Evolutionary conservation across 805 yeast species (phyloP), one percentile per base, ranked within the genome.

Genomic region (Ogataea trehalophila): DNA sequence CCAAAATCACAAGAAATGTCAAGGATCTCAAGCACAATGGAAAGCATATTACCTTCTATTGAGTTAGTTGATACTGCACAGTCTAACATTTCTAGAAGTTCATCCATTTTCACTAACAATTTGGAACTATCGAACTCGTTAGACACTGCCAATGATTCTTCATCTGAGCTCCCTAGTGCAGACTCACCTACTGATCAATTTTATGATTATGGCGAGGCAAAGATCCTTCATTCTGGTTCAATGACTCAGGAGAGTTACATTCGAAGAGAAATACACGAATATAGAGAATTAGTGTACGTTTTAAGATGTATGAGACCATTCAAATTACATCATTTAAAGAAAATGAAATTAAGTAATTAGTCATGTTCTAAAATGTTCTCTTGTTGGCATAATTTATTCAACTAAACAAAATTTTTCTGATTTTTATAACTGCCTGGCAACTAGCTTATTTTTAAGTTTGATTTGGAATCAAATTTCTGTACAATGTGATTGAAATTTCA

Each of bases 261-360:
- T 29, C 50, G 42, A 18, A 49, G 34, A 44, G 51, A 43, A 22
- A 35, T 49, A 5, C 45, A 44, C 13, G 53, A 53, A 29, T 58
- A 59, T 38, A 58, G 56, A 40, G 68, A 65, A 39, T 46, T 65
- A 29, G 51, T 60, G 0, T 60, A 52, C 49, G 59, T 61, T 16
- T 42, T 65, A 22, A 57, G 57, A 42, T 65, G 69, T 45, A 59
- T 65, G 43, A 57, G 50, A 34, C 52, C 58, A 29, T 58, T 63
- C 37, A 53, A 43, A 37, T 15, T 48, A 22, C 41, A 39, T 15
- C 44, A 45, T 39, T 39, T 23, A 15, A 33, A 41, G 34, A 23
- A 17, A 16, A 16, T 33, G 18, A 15, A 26, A 26, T 8, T 26
- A 9, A 38, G 17, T 38, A 23, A n/a, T 14, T 38, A 13, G 11